Percentiles rank a stretch among this genome's conserved stretches.
Conservation (phyloP, 2,329 filamentous ascomycete species). For the Parasarocladium wereldwijsianum region DNA sequence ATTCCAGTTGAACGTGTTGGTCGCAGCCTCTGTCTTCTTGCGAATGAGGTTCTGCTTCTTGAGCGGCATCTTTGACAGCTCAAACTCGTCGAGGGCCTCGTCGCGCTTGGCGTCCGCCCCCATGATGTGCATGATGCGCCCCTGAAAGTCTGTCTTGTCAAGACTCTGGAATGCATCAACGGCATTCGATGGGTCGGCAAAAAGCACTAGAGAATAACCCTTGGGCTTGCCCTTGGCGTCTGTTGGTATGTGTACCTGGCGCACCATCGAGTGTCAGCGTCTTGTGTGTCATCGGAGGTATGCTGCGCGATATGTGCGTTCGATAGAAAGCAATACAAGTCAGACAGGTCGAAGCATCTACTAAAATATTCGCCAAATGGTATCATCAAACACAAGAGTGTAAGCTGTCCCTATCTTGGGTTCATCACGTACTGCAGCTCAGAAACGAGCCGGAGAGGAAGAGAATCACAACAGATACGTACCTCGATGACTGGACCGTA, state of each 20-base stretch:
- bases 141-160: conserved; percentile 82
- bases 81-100: conserved; percentile 71
- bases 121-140: conserved; percentile 79
- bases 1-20: conserved; percentile 88
- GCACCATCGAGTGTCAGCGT: conserved; percentile 2
- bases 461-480: conserved; percentile 25
- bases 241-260: conserved; percentile 75
- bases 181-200: conserved; percentile 55
- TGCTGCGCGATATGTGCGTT: conserved; percentile 14
- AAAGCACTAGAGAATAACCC: conserved; percentile 82
- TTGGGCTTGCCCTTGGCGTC: conserved; percentile 63
- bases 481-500: conserved; percentile 81
- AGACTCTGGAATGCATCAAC: conserved; percentile 63
- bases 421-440: conserved; percentile 62
- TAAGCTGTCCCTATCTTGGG: conserved; percentile 99
- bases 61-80: conserved; percentile 77
- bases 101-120: conserved; percentile 73
- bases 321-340: conserved; percentile 21
- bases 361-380: conserved; percentile 95
- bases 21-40: conserved; percentile 66
- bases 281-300: conserved; percentile 10
- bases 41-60: conserved; percentile 91
- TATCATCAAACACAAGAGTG: conserved; percentile 83
- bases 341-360: conserved; percentile 97
- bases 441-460: conserved; percentile 4